Base-by-base conservation (phyloP, 345 rosid genomes). In the Boechera divaricarpa region DNA sequence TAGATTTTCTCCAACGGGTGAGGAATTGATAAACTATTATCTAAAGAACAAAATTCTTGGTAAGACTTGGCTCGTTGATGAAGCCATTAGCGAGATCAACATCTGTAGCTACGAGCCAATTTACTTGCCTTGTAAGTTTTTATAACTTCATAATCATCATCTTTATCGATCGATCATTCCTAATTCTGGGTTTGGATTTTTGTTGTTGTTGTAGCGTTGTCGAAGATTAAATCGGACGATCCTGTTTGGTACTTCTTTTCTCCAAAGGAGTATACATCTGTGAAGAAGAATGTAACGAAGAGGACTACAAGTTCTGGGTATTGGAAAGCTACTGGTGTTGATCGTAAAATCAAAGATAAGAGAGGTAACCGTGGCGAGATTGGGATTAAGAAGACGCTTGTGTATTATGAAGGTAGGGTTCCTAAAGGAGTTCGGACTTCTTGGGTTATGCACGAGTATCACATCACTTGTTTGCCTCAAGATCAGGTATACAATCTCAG, bases 321-420 rank as follows among this genome's bases (percentile, higher is more conserved):
- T 11, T 87, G 89, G 89, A 86, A 83, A 79, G 11, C 74, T 24
- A 82, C 86, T 0, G 91, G 91, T 15, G 67, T 18, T 8, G 57
- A 63, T 53, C 83, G 87, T 2, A 1, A n/a, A 5, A 69, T 85
- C 63, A 68, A 60, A 48, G 76, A 49, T n/a, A 65, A 29, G 18
- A 26, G 58, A 15, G 31, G 82, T 1, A 18, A n/a, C 2, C 8
- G 45, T 0, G 68, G 51, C 3, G 77, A 55, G 74, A 85, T 85
- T 29, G 90, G 88, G 7, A 39, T 52, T 0, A 83, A 87, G 81
- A 87, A 72, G 81, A 83, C 67, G 7, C 38, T 87, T 72, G 88
- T 85, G 1, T 85, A 78, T 55, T n/a, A 16, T 52, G 7, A 51
- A 55, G 70, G 77, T 10, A 51, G 35, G 0, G 67, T 24, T 41